phyloP scores from a whole-genome alignment of 1,139 yeast genomes.

The Kurtzmaniella quercitrusa region DNA sequence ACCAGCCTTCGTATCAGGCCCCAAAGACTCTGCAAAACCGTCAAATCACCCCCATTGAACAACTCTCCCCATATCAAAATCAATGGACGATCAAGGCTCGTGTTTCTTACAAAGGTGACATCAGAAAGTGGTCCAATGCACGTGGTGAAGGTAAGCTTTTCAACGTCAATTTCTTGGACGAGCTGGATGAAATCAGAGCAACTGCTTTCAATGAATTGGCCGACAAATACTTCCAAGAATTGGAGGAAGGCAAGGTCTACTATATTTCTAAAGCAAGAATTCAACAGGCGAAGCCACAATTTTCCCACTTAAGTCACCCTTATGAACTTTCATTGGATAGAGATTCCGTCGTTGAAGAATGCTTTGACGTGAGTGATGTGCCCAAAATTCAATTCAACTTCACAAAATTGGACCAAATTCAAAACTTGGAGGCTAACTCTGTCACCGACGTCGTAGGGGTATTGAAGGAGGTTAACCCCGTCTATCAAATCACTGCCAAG shows the following conservation, averaged over 20 bases:
- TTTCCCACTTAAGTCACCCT: conserved; percentile 79
- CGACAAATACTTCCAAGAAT: conserved; percentile 65
- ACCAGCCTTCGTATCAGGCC: conserved; percentile 9
- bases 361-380: conserved; percentile 58
- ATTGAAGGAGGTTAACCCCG: conserved; percentile 69
- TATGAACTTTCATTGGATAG: conserved; percentile 82
- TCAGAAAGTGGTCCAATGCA: conserved; percentile 83
- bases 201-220: conserved; percentile 91
- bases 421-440: conserved; percentile 64
- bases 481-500: conserved; percentile 83
- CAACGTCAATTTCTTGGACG: conserved; percentile 84
- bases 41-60: conserved; percentile 71
- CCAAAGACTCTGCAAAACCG: conserved; percentile 16
- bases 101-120: conserved; percentile 81
- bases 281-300: conserved; percentile 80
- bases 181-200: conserved; percentile 94
- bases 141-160: conserved; percentile 89
- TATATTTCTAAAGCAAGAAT: conserved; percentile 80
- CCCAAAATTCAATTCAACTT: conserved; percentile 81
- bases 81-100: conserved; percentile 93
- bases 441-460: conserved; percentile 86
- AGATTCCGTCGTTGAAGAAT: conserved; percentile 72
- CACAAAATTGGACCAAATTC: conserved; percentile 63
- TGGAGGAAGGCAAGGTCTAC: conserved; percentile 89
- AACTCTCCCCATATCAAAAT: conserved; percentile 85